Evolutionary conservation across 2,329 filamentous ascomycete genomes (phyloP).

Genomic region (Dactylellina leptospora): DNA sequence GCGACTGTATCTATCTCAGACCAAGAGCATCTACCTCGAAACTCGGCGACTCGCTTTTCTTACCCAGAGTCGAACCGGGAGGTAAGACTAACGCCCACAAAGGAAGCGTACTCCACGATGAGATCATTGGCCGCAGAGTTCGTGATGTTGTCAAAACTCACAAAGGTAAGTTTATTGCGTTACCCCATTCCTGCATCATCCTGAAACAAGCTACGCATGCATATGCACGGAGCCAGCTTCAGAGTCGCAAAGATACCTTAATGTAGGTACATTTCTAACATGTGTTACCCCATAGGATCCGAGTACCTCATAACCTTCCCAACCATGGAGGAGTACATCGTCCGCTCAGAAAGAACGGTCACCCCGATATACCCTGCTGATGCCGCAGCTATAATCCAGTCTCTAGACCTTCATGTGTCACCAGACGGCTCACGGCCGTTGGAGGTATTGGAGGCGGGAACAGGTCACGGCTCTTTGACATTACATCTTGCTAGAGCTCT

Average conservation of each 20-base stretch:
- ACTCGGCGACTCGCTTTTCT: constrained; percentile 40
- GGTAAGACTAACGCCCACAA: constrained; percentile 62
- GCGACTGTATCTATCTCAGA: constrained; percentile 35
- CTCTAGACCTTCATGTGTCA: constrained; percentile 75
- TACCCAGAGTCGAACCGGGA: constrained; percentile 60
- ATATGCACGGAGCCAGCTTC: constrained; percentile 6
- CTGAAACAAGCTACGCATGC: constrained; percentile 33
- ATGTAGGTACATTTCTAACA: neutral
- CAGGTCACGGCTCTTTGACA: constrained; percentile 82
- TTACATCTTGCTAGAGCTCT: constrained; percentile 78
- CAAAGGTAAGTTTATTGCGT: constrained; percentile 60
- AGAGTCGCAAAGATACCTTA: constrained; percentile 1
- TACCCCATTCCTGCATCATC: constrained; percentile 32
- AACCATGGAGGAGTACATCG: constrained; percentile 77
- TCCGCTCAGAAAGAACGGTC: constrained; percentile 73
- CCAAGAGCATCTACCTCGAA: constrained; percentile 18
- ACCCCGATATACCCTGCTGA: constrained; percentile 83
- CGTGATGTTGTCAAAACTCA: constrained; percentile 69
- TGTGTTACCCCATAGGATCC: constrained; percentile 22
- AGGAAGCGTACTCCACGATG: constrained; percentile 64
- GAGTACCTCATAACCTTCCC: constrained; percentile 70
- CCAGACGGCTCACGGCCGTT: constrained; percentile 63
- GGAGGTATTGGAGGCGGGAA: constrained; percentile 84
- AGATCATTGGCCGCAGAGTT: constrained; percentile 71
- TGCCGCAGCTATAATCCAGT: constrained; percentile 76